Evolutionary conservation across 768 basidiomycete species (phyloP), one percentile per base, ranked within the genome.

Genomic region (Phylloporus sp.): DNA sequence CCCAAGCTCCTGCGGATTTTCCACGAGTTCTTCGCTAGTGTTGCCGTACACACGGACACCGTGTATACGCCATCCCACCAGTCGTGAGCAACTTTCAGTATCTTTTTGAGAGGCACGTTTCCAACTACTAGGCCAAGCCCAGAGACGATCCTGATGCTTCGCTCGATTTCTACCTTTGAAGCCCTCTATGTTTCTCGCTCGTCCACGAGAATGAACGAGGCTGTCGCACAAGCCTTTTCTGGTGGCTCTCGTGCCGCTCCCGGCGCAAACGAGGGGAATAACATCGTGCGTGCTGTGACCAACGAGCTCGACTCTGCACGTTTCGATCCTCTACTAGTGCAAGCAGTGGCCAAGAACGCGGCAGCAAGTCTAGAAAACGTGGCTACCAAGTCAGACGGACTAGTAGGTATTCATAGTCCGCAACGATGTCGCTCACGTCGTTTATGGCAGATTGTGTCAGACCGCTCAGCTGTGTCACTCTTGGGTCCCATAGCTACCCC

Each of bases 21-120:
- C 71, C 97, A 99, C 49, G 93, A 94, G 35, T 97, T 99, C 72
- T 99, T 99, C 66, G 84, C 88, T 27, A 94, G 94, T 67, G 92
- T 98, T 47, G 85, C 92, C 3, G 88, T 95, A 11, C 91, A 97
- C 64, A 97, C 97, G 2, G 95, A 98, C 63, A 98, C 97, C 0
- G 74, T 90, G 6, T 98, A 98, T 66, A 85, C 82, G 0, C 81
- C 85, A 47, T 76, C 81, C 1, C 80, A 88, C 45, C 97, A 99
- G 71, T 93, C 91, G 92, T 90, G 47, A 55, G 67, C 49, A 44
- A 47, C 28, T 29, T 24, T 6, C 20, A 45, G 11, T 23, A 49
- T 51, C n/a, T n/a, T 16, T 53, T 38, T 16, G 10, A 54, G 53
- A n/a, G 13, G 24, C 22, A 31, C 45, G 38, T 49, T 40, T 27